Percentiles rank a stretch among this genome's conserved stretches.
Conservation (phyloP, 2,329 filamentous ascomycete genomes). For the Dactylellina parvicollis region DNA sequence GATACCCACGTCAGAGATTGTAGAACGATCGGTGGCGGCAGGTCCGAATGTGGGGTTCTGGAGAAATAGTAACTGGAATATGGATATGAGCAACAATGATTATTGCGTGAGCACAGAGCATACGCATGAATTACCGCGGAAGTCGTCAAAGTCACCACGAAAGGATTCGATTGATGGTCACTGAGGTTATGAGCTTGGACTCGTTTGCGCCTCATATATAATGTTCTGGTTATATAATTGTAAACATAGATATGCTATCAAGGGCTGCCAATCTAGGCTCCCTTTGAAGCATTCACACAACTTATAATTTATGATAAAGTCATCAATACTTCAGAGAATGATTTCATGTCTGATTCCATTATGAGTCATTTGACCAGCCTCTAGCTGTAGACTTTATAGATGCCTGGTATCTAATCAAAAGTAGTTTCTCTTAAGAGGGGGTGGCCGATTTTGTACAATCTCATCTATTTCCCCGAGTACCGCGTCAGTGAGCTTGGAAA, state of each 20-base stretch:
- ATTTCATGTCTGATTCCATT: too few species aligned
- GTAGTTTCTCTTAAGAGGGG: conserved; percentile 17
- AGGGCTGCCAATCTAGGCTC: too few species aligned
- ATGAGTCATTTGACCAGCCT: too few species aligned
- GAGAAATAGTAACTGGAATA: conserved; percentile 9
- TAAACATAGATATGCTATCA: too few species aligned
- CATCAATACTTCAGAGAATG: too few species aligned
- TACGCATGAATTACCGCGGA: conserved; percentile 22
- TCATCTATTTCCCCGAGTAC: conserved; percentile 70
- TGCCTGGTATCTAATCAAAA: too few species aligned
- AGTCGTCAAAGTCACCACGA: background rate
- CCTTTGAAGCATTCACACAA: too few species aligned
- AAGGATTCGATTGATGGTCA: conserved; percentile 9
- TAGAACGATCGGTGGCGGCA: background rate
- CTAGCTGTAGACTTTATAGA: too few species aligned
- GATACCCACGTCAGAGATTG: background rate
- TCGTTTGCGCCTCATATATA: background rate
- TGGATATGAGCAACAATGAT: conserved; percentile 41
- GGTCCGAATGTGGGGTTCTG: conserved; percentile 35
- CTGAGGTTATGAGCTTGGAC: background rate
- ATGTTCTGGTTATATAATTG: background rate
- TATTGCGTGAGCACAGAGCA: conserved; percentile 24
- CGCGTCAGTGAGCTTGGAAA: conserved; percentile 70
- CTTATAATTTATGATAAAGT: too few species aligned
- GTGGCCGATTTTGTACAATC: conserved; percentile 70